phyloP scores from a whole-genome alignment of 140 eudicot species.

The Anethum foeniculum region DNA sequence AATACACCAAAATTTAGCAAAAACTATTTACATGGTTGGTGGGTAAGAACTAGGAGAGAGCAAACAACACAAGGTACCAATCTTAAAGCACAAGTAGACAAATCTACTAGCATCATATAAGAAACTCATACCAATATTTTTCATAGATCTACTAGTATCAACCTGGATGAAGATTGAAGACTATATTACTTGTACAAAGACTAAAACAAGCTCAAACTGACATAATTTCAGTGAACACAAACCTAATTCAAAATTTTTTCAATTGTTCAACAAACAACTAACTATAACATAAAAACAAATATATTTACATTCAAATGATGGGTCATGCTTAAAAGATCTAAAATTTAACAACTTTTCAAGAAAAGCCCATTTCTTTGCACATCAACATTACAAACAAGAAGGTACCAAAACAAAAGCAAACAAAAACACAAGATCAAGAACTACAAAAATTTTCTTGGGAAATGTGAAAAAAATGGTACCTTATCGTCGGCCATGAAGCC shows the following conservation, averaged over 20 bases:
- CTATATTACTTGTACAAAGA: neutral
- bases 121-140: no score
- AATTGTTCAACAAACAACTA: neutral
- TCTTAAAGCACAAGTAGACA: neutral
- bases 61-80: neutral
- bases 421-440: neutral
- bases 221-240: neutral
- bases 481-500: conserved; percentile 56
- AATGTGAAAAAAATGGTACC: conserved; percentile 25
- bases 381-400: neutral
- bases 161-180: neutral
- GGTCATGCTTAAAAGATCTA: conserved; percentile 9
- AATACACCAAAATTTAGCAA: neutral
- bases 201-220: neutral
- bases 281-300: neutral
- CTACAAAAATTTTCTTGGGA: neutral
- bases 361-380: neutral
- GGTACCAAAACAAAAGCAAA: neutral
- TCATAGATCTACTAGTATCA: neutral
- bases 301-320: neutral
- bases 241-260: neutral
- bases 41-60: neutral
- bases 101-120: neutral
- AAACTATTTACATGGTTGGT: neutral
- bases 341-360: neutral